These are phyloP conservation scores for Rhizopogon salebrosus DNA, from an alignment of 768 basidiomycete species.

Conservation along the genomic window DNA sequence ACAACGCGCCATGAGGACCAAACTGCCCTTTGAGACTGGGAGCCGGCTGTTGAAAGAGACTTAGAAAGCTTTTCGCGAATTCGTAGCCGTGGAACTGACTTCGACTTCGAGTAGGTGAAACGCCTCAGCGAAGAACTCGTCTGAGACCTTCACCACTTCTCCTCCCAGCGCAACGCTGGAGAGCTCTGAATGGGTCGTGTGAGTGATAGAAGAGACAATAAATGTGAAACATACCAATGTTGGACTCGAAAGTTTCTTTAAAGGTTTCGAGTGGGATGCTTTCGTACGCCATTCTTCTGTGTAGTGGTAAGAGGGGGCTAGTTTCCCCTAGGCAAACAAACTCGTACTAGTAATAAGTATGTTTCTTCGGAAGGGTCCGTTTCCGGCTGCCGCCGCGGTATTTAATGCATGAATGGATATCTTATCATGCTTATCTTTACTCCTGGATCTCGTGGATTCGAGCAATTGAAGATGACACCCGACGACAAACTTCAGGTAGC, in stretches of 20 bases:
- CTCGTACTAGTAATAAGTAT: no score
- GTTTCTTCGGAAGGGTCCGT: no score
- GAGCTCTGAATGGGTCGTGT: constrained; percentile 52
- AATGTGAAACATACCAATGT: constrained; percentile 40
- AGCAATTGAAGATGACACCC: no score
- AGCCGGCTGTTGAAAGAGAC: constrained; percentile 54
- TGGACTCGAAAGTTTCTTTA: constrained; percentile 37
- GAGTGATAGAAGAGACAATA: background rate
- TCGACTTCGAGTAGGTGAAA: constrained; percentile 77
- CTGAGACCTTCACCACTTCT: constrained; percentile 69
- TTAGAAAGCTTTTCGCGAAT: background rate
- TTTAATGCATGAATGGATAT: no score
- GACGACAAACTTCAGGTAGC: no score
- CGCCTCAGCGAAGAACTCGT: constrained; percentile 94
- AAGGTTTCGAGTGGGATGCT: constrained; percentile 44
- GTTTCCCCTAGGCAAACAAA: no score
- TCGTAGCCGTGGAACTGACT: constrained; percentile 35
- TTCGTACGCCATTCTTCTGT: constrained; percentile 36
- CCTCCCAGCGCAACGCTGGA: constrained; percentile 85
- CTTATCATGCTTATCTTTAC: no score
- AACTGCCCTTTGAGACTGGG: constrained; percentile 92
- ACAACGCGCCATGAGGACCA: constrained; percentile 92
- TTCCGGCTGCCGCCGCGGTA: no score
- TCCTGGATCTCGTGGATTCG: no score
- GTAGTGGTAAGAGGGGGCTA: background rate